phyloP scores from a whole-genome alignment of 2,329 filamentous ascomycete species.

The Ceratocystis eucalypticola region DNA sequence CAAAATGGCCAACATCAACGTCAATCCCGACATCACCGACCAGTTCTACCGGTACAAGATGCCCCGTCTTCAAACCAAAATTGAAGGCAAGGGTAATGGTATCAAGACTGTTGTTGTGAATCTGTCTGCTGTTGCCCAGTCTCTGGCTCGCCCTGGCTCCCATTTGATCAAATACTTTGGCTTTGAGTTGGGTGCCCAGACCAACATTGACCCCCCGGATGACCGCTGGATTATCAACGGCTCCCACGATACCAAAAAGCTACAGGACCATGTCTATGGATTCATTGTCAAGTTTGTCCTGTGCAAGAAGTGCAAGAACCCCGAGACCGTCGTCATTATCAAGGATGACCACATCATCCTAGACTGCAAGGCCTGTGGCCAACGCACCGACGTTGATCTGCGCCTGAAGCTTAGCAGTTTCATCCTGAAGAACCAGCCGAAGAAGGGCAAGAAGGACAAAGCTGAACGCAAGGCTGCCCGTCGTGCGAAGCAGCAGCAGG shows the following conservation, averaged over 20 bases:
- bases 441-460: conserved; percentile 97
- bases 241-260: conserved; percentile 84
- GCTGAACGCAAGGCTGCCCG: conserved; percentile 80
- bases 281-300: conserved; percentile 99
- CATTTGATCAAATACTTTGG: conserved; percentile 99
- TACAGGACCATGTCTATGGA: conserved; percentile 94
- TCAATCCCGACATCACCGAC: conserved; percentile 94
- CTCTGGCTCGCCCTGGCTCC: conserved; percentile 78
- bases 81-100: conserved; percentile 98
- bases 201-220: conserved; percentile 91
- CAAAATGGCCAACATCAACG: conserved; percentile 96
- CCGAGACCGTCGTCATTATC: conserved; percentile 90
- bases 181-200: conserved; percentile 96
- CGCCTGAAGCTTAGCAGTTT: conserved; percentile 94
- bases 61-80: conserved; percentile 96
- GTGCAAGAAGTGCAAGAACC: conserved; percentile 99
- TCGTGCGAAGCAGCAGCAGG: conserved; percentile 67
- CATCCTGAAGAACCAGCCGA: conserved; percentile 88
- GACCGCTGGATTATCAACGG: conserved; percentile 99
- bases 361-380: conserved; percentile 97
- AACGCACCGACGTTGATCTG: conserved; percentile 79
- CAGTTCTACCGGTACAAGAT: conserved; percentile 99
- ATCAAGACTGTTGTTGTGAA: conserved; percentile 99
- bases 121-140: conserved; percentile 81
- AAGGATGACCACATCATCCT: conserved; percentile 85